These are phyloP conservation scores for Akanthomyces lecanii DNA, from an alignment of 2,329 filamentous ascomycete species.

Conservation along the genomic window DNA sequence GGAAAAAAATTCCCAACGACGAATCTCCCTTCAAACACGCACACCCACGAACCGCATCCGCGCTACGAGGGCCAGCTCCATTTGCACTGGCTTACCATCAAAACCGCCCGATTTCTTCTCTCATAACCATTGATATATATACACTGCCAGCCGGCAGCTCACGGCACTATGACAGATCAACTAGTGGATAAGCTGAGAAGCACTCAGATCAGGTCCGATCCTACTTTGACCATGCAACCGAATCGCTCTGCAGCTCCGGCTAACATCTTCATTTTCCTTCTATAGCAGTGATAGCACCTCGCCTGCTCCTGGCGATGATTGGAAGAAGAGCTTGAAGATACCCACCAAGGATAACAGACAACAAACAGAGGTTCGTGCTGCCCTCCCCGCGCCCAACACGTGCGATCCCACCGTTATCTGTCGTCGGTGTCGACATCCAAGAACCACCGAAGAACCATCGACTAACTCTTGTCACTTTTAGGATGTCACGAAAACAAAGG, in stretches of 20 bases:
- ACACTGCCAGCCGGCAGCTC: slow-evolving; percentile 27
- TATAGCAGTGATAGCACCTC: slow-evolving; percentile 42
- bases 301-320: slow-evolving; percentile 51
- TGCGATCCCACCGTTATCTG: neutral
- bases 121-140: slow-evolving; percentile 13
- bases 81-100: slow-evolving; percentile 19
- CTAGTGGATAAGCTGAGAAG: slow-evolving; percentile 42
- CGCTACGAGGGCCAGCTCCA: slow-evolving; percentile 8
- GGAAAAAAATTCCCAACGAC: slow-evolving; percentile 13
- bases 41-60: slow-evolving; percentile 17
- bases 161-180: slow-evolving; percentile 41
- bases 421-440: neutral
- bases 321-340: slow-evolving; percentile 69
- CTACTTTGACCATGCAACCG: neutral
- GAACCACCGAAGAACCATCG: neutral
- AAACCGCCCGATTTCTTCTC: slow-evolving; percentile 16
- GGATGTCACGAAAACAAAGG: slow-evolving; percentile 98
- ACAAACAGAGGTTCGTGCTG: slow-evolving; percentile 65
- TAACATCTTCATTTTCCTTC: slow-evolving; percentile 27
- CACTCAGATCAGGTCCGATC: slow-evolving; percentile 38
- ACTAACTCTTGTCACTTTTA: slow-evolving; percentile 33
- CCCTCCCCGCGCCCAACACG: neutral
- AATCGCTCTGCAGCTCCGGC: slow-evolving; percentile 23
- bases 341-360: slow-evolving; percentile 71
- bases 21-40: slow-evolving; percentile 7